phyloP scores from a whole-genome alignment of 306 rosid species.

The Medicago ruthenica region DNA sequence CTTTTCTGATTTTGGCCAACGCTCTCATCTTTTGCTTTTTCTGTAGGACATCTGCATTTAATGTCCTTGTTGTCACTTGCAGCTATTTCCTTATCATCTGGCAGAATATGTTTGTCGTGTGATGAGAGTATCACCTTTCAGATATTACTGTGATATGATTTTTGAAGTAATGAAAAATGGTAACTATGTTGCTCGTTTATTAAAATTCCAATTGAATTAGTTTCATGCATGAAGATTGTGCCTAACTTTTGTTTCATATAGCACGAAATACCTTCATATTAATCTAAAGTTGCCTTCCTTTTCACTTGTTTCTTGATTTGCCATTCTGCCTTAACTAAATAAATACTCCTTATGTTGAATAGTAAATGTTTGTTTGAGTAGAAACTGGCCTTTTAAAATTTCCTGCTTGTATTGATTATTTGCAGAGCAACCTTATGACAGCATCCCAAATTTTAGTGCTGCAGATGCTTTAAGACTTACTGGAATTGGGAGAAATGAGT shows the following conservation, averaged over 20 bases:
- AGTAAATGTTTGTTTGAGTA: constrained; percentile 11
- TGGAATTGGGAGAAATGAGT: constrained; percentile 94
- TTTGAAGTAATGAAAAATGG: constrained; percentile 97
- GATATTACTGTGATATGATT: constrained; percentile 95
- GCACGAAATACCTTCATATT: constrained; percentile 12
- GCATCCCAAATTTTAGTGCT: constrained; percentile 98
- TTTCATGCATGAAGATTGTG: constrained; percentile 30
- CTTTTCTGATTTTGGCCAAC: background rate
- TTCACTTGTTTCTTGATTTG: constrained; percentile 24
- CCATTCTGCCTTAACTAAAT: constrained; percentile 11
- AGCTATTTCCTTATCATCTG: constrained; percentile 95
- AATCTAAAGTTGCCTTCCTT: constrained; percentile 13
- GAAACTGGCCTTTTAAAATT: constrained; percentile 37
- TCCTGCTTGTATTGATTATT: constrained; percentile 46
- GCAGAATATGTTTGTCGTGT: constrained; percentile 90
- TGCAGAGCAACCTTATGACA: constrained; percentile 97
- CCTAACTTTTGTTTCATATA: constrained; percentile 32
- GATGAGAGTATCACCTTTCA: constrained; percentile 91
- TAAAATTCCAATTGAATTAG: constrained; percentile 40
- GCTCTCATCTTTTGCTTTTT: constrained; percentile 34
- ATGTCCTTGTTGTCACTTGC: constrained; percentile 59
- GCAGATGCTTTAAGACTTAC: constrained; percentile 95
- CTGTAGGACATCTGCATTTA: constrained; percentile 41
- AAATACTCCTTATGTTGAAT: background rate
- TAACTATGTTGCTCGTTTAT: constrained; percentile 47